Conservation (phyloP, 192 early-diverging fungal species). For the Linnemannia hyalina region DNA sequence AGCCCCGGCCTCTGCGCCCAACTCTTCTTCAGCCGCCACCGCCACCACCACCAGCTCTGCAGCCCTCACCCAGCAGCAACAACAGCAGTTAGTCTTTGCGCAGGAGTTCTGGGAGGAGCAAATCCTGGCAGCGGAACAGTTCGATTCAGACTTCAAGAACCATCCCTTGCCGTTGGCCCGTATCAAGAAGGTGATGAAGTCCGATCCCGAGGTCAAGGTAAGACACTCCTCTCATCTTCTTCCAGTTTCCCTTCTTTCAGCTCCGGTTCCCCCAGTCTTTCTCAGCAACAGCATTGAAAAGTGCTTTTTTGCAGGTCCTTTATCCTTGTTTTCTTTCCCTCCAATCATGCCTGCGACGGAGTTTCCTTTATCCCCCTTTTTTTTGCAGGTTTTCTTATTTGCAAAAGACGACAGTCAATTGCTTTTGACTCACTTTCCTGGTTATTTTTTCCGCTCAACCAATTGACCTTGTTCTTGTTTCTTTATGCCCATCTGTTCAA, state of each 20-base stretch:
- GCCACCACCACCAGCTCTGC: neutral
- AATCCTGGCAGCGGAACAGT: slow-evolving; percentile 72
- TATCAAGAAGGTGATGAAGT: slow-evolving; percentile 99
- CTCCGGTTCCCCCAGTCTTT: neutral
- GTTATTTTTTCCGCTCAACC: neutral
- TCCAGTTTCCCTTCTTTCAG: neutral
- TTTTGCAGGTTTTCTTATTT: neutral
- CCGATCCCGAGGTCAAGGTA: slow-evolving; percentile 95
- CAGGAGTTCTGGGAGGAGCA: slow-evolving; percentile 84
- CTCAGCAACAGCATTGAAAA: neutral
- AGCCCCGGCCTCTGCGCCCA: slow-evolving; percentile 9
- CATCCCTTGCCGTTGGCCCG: slow-evolving; percentile 94
- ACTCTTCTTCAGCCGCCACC: slow-evolving; percentile 11
- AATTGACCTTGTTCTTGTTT: neutral
- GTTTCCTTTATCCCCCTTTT: neutral
- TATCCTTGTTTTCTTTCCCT: neutral
- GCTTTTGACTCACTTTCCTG: neutral
- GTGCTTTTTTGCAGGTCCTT: neutral
- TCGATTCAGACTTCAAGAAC: slow-evolving; percentile 90
- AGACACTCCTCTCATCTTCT: neutral
- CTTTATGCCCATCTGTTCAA: neutral
- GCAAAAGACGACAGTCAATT: neutral
- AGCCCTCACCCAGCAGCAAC: slow-evolving; percentile 16
- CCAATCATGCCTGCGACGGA: neutral
- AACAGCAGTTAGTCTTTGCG: slow-evolving; percentile 41